Base-by-base conservation (phyloP, 2,329 filamentous ascomycete species). In the Chaetomiaceae sp. region DNA sequence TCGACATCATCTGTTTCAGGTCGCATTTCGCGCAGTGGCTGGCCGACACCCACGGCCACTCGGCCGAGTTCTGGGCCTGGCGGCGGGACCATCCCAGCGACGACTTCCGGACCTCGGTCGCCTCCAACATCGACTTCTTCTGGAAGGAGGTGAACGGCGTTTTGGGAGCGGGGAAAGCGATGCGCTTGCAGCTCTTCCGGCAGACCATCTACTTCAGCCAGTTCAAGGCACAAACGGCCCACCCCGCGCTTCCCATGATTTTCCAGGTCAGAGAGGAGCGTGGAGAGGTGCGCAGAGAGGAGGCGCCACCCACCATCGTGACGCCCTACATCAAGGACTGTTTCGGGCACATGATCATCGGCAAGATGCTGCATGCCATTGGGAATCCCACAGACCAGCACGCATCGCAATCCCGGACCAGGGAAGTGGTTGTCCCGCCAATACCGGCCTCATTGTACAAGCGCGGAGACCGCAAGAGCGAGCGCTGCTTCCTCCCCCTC, bases 291-390 rank as follows among this genome's bases (percentile, higher is more conserved):
- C n/a, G 54, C 2, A 40, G 40, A 3, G 42, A 57, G 7, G 6
- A 29, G 0, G 46, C 65, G 5, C 56, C 65, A 0, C 65, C 65
- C 3, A 92, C 89, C 0, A 69, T 88, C 0, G 85, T 91, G 0
- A 92, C 89, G 0, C 81, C 84, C 0, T 88, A 86, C 52, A 79
- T 87, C 0, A 78, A 82, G 55, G 64, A 80, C 3, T 80, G 80
- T 51, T 94, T 94, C 58, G 71, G 74, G 3, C 70, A 84, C 19
- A 77, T 89, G 65, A 78, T 78, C 4, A 87, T 85, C 61, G 80
- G 74, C 1, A 65, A 72, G 2, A 69, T 78, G 2, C 70, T 89
- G n/a, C 34, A 45, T 5, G 44, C 25, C 4, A n/a, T 56, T 7
- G 36, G 17, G 3, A 9, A 17, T 14, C 3, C 17, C 11, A 19